A percentile compares a stretch with the other conserved stretches of the same genome.
These are phyloP conservation scores for Fusarium sp. DNA, from an alignment of 2,329 filamentous ascomycete genomes.

Conservation along the genomic window DNA sequence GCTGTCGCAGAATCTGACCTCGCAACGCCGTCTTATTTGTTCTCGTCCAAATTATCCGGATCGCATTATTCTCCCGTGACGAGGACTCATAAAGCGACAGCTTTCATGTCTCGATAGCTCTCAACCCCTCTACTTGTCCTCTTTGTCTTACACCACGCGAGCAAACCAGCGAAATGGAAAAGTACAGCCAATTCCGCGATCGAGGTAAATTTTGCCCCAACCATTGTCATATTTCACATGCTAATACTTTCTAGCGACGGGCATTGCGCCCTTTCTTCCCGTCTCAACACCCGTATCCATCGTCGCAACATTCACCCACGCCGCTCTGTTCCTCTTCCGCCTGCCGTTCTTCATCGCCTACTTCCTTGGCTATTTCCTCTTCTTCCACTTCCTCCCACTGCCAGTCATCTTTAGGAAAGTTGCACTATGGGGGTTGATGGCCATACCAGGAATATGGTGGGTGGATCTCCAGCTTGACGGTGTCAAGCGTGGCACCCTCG, in stretches of 20 bases:
- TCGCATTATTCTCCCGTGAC: constrained; percentile 7
- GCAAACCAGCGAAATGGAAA: constrained; percentile 76
- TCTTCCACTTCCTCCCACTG: constrained; percentile 84
- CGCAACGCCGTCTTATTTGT: constrained; percentile 29
- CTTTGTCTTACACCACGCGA: constrained; percentile 24
- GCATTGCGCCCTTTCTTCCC: constrained; percentile 95
- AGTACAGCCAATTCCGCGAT: constrained; percentile 93
- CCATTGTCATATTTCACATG: constrained; percentile 18
- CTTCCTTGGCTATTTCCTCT: constrained; percentile 77
- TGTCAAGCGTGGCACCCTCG: constrained; percentile 89
- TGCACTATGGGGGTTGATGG: constrained; percentile 87
- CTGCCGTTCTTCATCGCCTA: constrained; percentile 81
- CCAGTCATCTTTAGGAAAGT: constrained; percentile 78
- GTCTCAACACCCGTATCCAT: constrained; percentile 74
- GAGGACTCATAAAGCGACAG: constrained; percentile 10
- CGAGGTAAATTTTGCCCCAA: constrained; percentile 69
- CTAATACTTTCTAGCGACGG: constrained; percentile 74
- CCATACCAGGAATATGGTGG: constrained; percentile 96
- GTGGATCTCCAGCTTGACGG: constrained; percentile 98
- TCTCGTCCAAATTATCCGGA: not conserved
- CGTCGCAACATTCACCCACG: constrained; percentile 72
- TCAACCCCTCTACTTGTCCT: constrained; percentile 16
- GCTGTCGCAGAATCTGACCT: constrained; percentile 40
- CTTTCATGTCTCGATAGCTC: constrained; percentile 45
- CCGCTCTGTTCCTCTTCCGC: constrained; percentile 83